Base-by-base conservation (phyloP, 805 yeast species). In the Ogataea nitratoaversa region DNA sequence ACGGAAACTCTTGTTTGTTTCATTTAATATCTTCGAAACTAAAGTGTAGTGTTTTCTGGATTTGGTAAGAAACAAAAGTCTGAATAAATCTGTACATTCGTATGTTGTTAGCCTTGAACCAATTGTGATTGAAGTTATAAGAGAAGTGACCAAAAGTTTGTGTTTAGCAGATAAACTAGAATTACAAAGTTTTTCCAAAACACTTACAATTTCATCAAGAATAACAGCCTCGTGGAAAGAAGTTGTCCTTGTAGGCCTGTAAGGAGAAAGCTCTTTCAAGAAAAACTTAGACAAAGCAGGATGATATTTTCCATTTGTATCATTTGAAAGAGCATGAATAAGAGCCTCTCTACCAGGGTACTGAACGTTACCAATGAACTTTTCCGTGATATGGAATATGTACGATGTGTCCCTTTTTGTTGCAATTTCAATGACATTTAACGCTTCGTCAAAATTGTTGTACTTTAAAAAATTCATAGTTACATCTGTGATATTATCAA, bases 21-120 rank as follows among this genome's bases (percentile, higher is more conserved):
- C 52, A 1, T 45, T 28, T 11, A 72, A 45, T 0, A 72, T 46
- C 17, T 48, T 47, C 17, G 55, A 48, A 0, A 74, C 72, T 18
- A 63, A 48, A 0, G 33, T 42, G 36, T 23, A 44, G 27, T 38
- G 50, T 4, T 38, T 41, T n/a, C 44, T 42, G 3, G 63, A 52
- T 34, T 48, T 55, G 16, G 42, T 44, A 9, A 41, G 18, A 11
- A 59, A 35, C 19, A 61, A 36, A 17, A 58, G 22, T 12, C 43
- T 43, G 28, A 59, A 41, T 8, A 61, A 20, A n/a, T 46, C 40
- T 14, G 49, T 53, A 27, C 57, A 48, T 30, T 61, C 64, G 30
- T 44, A 40, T 2, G 56, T 46, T 1, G 60, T 55, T 23, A 61
- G 38, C 30, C 32, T 45, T 12, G 48, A 41, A 4, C 62, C 62